phyloP scores from a whole-genome alignment of 2,329 filamentous ascomycete genomes.

The Penicillium sp. region DNA sequence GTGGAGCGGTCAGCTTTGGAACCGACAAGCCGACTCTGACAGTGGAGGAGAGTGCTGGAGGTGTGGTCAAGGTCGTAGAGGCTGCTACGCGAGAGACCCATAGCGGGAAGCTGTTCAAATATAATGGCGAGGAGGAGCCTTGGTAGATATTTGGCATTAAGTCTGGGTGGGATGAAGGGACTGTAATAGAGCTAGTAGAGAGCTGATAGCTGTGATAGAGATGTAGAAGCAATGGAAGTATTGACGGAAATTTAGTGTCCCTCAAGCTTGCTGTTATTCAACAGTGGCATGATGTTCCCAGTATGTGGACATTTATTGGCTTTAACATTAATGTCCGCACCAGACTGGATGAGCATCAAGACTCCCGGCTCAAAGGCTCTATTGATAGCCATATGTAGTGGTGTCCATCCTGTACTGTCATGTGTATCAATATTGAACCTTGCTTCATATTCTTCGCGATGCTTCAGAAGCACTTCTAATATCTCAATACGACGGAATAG shows the following conservation, averaged over 20 bases:
- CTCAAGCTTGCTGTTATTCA: background rate
- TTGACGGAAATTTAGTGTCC: no score
- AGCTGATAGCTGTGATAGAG: background rate
- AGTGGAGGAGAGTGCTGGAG: constrained; percentile 18
- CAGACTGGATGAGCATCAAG: background rate
- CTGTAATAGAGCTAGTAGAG: background rate
- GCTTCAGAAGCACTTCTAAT: background rate
- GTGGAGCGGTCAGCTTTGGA: constrained; percentile 19
- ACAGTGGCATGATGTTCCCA: background rate
- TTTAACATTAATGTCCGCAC: background rate
- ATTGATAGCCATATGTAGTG: background rate
- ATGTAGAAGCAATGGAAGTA: background rate
- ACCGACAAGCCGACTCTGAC: constrained; percentile 19
- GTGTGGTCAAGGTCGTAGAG: constrained; percentile 13
- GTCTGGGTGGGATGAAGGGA: background rate
- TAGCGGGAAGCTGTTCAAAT: constrained; percentile 16
- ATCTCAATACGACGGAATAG: background rate
- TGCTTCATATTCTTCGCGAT: background rate
- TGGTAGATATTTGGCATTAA: background rate
- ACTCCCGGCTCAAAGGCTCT: background rate
- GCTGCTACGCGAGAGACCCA: constrained; percentile 11
- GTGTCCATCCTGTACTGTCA: background rate
- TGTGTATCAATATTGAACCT: background rate
- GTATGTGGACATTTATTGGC: background rate
- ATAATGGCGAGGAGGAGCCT: constrained; percentile 4